Base-by-base conservation (phyloP, 148 eudicot genomes). In the Limonium bicolor region DNA sequence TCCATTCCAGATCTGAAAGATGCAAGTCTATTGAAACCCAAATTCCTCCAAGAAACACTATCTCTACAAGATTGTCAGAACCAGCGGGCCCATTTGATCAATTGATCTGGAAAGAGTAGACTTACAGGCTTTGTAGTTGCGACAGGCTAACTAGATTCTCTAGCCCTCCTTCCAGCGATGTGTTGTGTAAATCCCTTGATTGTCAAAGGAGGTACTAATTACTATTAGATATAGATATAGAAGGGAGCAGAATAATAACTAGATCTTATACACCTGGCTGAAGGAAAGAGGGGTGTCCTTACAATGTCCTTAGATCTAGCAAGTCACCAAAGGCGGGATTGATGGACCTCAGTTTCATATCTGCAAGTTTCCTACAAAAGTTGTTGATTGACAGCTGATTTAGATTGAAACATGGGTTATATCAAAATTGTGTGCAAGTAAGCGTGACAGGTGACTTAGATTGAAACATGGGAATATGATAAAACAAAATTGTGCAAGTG, bases 311-410 rank as follows among this genome's bases (percentile, higher is more conserved):
- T 20, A 83, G 84, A 58, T 79, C 76, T 56, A 76, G 51, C 39
- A 83, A 31, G 62, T 83, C 94, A 46, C 94, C 76, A 49, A 83
- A 76, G 31, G 78, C 74, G 20, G 87, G 94, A 58, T 66, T 67
- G 52, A 83, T 73, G 54, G 78, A 62, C 56, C 94, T 79, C 71
- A 83, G 61, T 23, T 59, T 48, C 41, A 79, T 59, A 32, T 74
- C 78, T 13, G 54, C 70, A 48, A 79, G 84, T 41, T 60, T 71
- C 72, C 94, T 83, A 27, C 55, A 63, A 27, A 41, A 14, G 22
- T 19, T 18, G 37, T 11, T 51, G 17, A 45, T 48, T 28, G n/a
- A n/a, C n/a, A n/a, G n/a, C n/a, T n/a, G n/a, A n/a, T n/a, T n/a
- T n/a, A n/a, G n/a, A n/a, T n/a, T n/a, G n/a, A n/a, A n/a, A n/a